Conservation (phyloP, 2,329 filamentous ascomycete species). For the Sporothrix inflata region DNA sequence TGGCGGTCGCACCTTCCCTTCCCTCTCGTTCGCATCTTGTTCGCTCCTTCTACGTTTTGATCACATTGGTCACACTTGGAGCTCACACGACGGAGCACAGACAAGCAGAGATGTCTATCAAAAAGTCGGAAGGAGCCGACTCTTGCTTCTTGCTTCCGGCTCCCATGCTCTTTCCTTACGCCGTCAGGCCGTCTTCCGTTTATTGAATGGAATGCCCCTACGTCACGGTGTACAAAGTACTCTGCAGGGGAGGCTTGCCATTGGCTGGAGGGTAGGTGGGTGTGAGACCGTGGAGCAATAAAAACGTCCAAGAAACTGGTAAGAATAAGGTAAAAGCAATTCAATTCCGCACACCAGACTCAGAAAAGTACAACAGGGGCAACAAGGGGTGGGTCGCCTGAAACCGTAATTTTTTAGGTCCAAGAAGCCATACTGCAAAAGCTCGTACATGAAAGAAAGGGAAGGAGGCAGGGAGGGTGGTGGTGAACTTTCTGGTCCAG, state of each 20-base stretch:
- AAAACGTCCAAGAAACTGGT: conserved; percentile 22
- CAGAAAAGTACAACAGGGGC: not conserved
- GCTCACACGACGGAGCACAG: not conserved
- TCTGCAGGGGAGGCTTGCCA: not conserved
- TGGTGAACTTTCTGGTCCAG: not conserved
- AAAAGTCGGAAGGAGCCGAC: conserved; percentile 22
- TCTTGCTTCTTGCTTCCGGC: not conserved
- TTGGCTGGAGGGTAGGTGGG: not conserved
- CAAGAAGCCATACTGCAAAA: not conserved
- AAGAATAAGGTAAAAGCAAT: conserved; percentile 21
- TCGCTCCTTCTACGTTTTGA: conserved; percentile 9
- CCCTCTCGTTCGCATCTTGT: not conserved
- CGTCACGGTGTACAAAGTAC: conserved; percentile 10
- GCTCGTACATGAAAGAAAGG: not conserved
- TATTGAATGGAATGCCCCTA: not conserved
- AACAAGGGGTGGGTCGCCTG: not conserved
- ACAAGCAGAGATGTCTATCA: not conserved
- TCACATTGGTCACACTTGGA: not conserved
- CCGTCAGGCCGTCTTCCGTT: not conserved
- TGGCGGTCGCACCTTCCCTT: not conserved
- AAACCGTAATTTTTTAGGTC: not conserved
- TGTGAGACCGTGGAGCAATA: conserved; percentile 17
- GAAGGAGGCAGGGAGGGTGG: not conserved
- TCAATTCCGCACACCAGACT: not conserved
- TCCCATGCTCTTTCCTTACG: not conserved